Evolutionary conservation across 352 stramenopile genomes (phyloP).

Genomic region (Globisporangium irregulare): DNA sequence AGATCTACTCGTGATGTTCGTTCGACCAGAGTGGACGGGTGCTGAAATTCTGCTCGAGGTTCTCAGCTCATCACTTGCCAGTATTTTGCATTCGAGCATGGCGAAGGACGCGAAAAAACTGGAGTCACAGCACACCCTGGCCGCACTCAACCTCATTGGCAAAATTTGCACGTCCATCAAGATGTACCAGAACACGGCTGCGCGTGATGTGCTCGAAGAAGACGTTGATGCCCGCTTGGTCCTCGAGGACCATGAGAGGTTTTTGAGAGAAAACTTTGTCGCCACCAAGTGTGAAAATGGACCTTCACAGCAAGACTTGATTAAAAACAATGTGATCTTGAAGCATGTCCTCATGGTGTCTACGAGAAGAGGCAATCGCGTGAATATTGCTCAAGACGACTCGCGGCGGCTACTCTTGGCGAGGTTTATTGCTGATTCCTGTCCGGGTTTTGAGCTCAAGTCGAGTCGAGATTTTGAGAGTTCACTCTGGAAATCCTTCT

Average conservation of each 20-base stretch:
- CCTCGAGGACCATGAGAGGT: constrained; percentile 50
- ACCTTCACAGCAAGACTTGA: neutral
- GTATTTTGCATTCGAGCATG: constrained; percentile 56
- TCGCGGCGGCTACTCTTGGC: constrained; percentile 52
- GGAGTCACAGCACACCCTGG: constrained; percentile 63
- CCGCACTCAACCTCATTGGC: constrained; percentile 65
- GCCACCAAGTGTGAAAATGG: constrained; percentile 13
- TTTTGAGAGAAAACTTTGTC: constrained; percentile 23
- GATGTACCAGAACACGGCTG: constrained; percentile 37
- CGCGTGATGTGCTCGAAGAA: constrained; percentile 37
- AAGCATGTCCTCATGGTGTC: constrained; percentile 69
- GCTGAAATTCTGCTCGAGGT: constrained; percentile 75
- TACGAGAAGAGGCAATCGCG: constrained; percentile 28
- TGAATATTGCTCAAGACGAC: constrained; percentile 39
- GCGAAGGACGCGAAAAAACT: constrained; percentile 59
- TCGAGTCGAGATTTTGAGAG: constrained; percentile 16
- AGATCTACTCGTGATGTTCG: constrained; percentile 80
- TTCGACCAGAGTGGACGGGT: constrained; percentile 71
- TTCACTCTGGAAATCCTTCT: constrained; percentile 52
- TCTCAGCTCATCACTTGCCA: constrained; percentile 60
- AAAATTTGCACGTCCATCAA: constrained; percentile 81
- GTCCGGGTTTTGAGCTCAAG: constrained; percentile 4
- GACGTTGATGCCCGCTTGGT: constrained; percentile 36
- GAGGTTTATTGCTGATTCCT: constrained; percentile 43
- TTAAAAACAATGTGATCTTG: constrained; percentile 26